Evolutionary conservation across 169 alveolate genomes (phyloP).

Genomic region (Plasmodium inui): DNA sequence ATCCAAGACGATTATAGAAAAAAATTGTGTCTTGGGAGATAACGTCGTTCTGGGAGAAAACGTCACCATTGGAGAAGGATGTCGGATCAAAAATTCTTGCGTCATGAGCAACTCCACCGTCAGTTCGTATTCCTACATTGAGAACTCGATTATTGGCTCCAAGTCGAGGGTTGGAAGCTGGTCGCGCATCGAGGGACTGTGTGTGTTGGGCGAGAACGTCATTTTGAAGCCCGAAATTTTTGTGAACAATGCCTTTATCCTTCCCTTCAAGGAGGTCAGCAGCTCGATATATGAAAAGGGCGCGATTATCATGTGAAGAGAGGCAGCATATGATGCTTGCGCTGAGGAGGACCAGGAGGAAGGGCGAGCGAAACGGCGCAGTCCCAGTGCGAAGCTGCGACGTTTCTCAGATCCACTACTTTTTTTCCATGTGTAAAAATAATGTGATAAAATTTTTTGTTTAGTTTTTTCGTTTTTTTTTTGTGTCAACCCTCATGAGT

Average conservation of each 20-base stretch:
- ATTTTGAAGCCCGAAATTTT: conserved; percentile 90
- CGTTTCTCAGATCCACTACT: not conserved
- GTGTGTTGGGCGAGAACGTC: conserved; percentile 96
- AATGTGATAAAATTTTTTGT: not conserved
- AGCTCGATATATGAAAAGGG: conserved; percentile 77
- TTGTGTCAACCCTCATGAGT: not conserved
- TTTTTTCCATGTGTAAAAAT: not conserved
- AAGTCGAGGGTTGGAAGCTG: conserved; percentile 93
- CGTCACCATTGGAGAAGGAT: conserved; percentile 93
- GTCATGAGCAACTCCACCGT: conserved; percentile 89
- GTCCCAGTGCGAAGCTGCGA: not conserved
- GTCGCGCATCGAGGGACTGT: conserved; percentile 94
- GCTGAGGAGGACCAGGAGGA: not conserved
- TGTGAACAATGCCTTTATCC: conserved; percentile 90
- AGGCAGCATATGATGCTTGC: not conserved
- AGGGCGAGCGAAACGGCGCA: not conserved
- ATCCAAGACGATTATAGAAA: conserved; percentile 87
- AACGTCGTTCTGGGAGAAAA: conserved; percentile 94
- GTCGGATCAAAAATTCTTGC: conserved; percentile 90
- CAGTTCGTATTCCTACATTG: conserved; percentile 87
- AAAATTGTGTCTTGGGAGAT: conserved; percentile 92
- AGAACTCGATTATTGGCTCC: conserved; percentile 94
- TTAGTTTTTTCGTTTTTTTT: conserved; percentile 3
- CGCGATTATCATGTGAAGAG: conserved; percentile 52
- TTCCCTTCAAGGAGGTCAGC: conserved; percentile 91